phyloP scores from a whole-genome alignment of 2,329 filamentous ascomycete species.

The Rhytidhysteron rufulum region DNA sequence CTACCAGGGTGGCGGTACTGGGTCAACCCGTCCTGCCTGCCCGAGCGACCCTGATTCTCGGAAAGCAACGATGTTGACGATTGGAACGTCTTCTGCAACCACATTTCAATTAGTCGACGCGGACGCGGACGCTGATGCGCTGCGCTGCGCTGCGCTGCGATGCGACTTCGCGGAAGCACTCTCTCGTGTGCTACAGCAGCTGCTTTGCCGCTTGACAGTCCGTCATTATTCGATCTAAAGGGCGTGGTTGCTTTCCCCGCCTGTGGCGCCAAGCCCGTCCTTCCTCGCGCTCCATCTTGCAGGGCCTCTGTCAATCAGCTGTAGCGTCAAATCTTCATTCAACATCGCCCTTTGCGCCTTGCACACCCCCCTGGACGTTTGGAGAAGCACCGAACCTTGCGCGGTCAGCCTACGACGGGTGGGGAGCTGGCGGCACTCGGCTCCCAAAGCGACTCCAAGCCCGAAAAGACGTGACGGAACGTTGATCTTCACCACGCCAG shows the following conservation, averaged over 20 bases:
- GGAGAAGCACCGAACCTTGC: too few species aligned
- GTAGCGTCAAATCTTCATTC: constrained; percentile 3
- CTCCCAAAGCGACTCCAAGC: too few species aligned
- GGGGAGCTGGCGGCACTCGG: not conserved
- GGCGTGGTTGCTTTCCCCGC: not conserved
- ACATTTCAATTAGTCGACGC: not conserved
- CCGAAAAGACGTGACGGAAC: not conserved
- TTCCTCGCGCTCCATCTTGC: constrained; percentile 3
- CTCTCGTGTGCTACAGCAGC: not conserved
- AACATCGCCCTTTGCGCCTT: not conserved
- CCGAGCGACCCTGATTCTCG: not conserved
- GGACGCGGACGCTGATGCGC: not conserved
- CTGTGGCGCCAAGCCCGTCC: not conserved
- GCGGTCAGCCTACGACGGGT: not conserved
- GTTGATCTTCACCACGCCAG: not conserved
- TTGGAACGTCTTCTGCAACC: not conserved
- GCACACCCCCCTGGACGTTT: too few species aligned
- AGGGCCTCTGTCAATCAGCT: constrained; percentile 2
- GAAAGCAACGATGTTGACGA: not conserved
- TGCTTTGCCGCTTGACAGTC: constrained; percentile 1
- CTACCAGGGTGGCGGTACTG: not conserved
- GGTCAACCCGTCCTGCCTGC: not conserved
- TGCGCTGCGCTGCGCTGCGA: not conserved
- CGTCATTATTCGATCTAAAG: not conserved
- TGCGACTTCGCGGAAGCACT: not conserved